Evolutionary conservation across 1,284 basidiomycete species (phyloP).

Genomic region (Trichosporon asahii): DNA sequence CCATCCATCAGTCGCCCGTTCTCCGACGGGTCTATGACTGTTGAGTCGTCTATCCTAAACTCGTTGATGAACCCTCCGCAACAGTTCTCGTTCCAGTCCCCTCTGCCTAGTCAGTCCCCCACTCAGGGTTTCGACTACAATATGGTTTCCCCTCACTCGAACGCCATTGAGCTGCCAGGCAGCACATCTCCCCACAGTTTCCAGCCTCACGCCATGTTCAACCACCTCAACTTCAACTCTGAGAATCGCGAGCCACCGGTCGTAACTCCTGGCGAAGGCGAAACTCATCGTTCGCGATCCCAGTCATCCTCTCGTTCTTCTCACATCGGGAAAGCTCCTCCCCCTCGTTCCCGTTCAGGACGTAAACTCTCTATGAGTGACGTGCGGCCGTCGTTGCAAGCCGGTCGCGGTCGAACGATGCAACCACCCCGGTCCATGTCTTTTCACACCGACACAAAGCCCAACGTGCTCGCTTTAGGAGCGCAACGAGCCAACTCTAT

Average conservation of each 20-base stretch:
- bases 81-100: constrained; percentile 21
- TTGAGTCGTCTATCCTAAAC: constrained; percentile 40
- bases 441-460: constrained; percentile 25
- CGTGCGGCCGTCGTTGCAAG: constrained; percentile 26
- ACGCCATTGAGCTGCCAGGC: constrained; percentile 21
- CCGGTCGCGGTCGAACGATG: constrained; percentile 19
- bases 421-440: constrained; percentile 25
- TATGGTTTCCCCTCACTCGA: constrained; percentile 34
- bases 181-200: constrained; percentile 29
- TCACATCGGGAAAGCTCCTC: constrained; percentile 37
- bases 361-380: constrained; percentile 45
- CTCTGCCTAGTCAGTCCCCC: constrained; percentile 18
- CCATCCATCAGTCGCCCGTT: constrained; percentile 39
- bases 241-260: constrained; percentile 41
- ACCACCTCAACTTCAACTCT: constrained; percentile 34
- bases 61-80: constrained; percentile 31
- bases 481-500: constrained; percentile 22
- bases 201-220: constrained; percentile 35
- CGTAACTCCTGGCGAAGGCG: constrained; percentile 18
- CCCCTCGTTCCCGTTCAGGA: constrained; percentile 26
- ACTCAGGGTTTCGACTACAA: constrained; percentile 32
- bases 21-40: constrained; percentile 45
- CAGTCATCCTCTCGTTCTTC: constrained; percentile 36
- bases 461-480: constrained; percentile 15
- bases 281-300: constrained; percentile 35